These are phyloP conservation scores for Boletus sp. DNA, from an alignment of 1,284 basidiomycete genomes.

Conservation along the genomic window DNA sequence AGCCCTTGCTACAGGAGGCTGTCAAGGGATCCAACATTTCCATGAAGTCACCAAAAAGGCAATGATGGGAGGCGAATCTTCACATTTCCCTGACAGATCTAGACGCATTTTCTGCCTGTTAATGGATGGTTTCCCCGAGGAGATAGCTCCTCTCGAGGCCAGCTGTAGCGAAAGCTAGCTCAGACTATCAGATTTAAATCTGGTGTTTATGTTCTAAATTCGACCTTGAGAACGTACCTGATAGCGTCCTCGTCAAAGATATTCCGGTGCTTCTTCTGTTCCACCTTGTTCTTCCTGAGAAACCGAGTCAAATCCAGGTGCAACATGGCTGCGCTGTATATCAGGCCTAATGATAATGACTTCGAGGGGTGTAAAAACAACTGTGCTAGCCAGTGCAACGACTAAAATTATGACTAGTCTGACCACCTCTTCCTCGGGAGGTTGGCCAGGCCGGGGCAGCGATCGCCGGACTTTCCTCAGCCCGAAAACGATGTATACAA, in stretches of 20 bases:
- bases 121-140: neutral
- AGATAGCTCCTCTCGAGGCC: neutral
- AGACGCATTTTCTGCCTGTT: neutral
- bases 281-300: slow-evolving; percentile 71
- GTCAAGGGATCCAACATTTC: neutral
- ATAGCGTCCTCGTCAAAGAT: slow-evolving; percentile 83
- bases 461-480: slow-evolving; percentile 63
- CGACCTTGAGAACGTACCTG: slow-evolving; percentile 48
- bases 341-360: slow-evolving; percentile 78
- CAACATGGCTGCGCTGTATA: slow-evolving; percentile 79
- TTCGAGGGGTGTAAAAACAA: slow-evolving; percentile 74
- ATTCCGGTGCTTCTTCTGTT: slow-evolving; percentile 62
- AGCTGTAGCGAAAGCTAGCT: slow-evolving; percentile 14
- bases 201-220: neutral
- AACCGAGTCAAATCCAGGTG: slow-evolving; percentile 66
- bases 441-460: slow-evolving; percentile 40
- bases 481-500: slow-evolving; percentile 65
- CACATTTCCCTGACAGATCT: neutral
- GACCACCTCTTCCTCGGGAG: slow-evolving; percentile 35
- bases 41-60: neutral
- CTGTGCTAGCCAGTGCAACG: slow-evolving; percentile 57
- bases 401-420: slow-evolving; percentile 60
- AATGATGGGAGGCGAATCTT: neutral
- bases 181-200: slow-evolving; percentile 43
- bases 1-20: neutral